These are phyloP conservation scores for Rubroboletus pulcherrimus DNA, from an alignment of 768 basidiomycete species.

Conservation along the genomic window DNA sequence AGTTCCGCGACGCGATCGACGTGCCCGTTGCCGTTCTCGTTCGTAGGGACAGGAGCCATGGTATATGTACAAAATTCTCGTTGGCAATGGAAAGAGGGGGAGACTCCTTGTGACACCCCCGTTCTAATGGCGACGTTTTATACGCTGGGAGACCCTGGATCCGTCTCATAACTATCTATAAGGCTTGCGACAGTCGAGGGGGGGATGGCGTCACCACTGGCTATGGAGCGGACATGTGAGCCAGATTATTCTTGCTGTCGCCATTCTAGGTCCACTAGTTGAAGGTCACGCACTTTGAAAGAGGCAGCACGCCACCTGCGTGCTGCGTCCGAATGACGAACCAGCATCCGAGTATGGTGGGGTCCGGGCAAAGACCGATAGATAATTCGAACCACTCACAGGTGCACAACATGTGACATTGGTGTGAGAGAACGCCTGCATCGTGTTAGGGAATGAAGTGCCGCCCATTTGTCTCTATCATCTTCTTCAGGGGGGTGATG, in stretches of 20 bases:
- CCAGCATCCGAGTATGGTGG: neutral
- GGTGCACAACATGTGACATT: constrained; percentile 4
- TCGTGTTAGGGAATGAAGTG: neutral
- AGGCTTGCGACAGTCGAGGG: constrained; percentile 7
- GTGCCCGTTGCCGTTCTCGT: constrained; percentile 29
- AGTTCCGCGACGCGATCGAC: constrained; percentile 18
- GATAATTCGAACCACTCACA: neutral
- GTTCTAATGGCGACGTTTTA: constrained; percentile 11
- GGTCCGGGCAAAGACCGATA: neutral
- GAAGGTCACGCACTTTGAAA: neutral
- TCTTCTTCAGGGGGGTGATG: neutral
- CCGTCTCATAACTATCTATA: neutral
- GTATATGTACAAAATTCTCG: neutral
- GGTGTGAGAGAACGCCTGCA: constrained; percentile 6
- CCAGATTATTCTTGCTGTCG: constrained; percentile 8
- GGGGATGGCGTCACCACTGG: constrained; percentile 19
- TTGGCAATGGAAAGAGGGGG: neutral
- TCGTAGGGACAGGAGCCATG: constrained; percentile 52
- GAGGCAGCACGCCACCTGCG: neutral
- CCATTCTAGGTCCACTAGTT: constrained; percentile 5
- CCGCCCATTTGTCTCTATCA: neutral
- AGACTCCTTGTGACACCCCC: too few species aligned
- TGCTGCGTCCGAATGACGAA: neutral
- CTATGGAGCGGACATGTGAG: constrained; percentile 12
- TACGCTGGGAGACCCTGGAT: neutral